A percentile compares a stretch with the other conserved stretches of the same genome.
phyloP scores from a whole-genome alignment of 192 early-diverging fungal genomes.

The Umbelopsis vinacea region DNA sequence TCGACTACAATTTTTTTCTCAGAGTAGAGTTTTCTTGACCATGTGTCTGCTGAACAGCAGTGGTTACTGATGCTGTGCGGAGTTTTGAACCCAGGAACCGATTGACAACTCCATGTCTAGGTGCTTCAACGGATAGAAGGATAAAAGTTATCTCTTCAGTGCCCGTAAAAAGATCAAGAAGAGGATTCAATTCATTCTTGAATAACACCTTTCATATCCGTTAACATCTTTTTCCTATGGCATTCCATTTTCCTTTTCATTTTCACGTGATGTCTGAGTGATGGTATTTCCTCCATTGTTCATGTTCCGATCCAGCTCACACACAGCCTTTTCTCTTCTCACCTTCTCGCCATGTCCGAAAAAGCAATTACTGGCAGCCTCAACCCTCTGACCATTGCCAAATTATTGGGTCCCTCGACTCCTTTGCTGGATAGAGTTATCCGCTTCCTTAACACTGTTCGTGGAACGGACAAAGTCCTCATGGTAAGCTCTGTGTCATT shows the following conservation, averaged over 20 bases:
- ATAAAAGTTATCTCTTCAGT: too few species aligned
- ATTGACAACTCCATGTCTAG: too few species aligned
- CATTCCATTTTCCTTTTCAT: constrained; percentile 18
- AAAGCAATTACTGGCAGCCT: background rate
- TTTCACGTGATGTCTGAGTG: background rate
- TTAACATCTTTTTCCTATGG: too few species aligned
- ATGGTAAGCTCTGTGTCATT: constrained; percentile 52
- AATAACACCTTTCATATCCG: too few species aligned
- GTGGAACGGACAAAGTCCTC: constrained; percentile 69
- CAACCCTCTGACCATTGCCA: constrained; percentile 55
- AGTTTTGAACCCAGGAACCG: too few species aligned
- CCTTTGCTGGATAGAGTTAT: constrained; percentile 71
- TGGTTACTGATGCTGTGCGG: too few species aligned
- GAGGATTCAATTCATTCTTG: too few species aligned
- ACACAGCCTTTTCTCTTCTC: background rate
- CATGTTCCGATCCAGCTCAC: constrained; percentile 2
- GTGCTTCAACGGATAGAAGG: too few species aligned
- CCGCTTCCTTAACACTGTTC: constrained; percentile 60
- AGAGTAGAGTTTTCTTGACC: too few species aligned
- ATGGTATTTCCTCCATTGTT: background rate
- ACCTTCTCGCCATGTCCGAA: constrained; percentile 7
- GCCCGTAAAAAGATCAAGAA: too few species aligned
- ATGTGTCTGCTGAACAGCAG: too few species aligned
- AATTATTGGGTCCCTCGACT: constrained; percentile 55
- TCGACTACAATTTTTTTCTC: too few species aligned